Conservation (phyloP, 1,139 yeast genomes). For the Kurtzmaniella quercitrusa region DNA sequence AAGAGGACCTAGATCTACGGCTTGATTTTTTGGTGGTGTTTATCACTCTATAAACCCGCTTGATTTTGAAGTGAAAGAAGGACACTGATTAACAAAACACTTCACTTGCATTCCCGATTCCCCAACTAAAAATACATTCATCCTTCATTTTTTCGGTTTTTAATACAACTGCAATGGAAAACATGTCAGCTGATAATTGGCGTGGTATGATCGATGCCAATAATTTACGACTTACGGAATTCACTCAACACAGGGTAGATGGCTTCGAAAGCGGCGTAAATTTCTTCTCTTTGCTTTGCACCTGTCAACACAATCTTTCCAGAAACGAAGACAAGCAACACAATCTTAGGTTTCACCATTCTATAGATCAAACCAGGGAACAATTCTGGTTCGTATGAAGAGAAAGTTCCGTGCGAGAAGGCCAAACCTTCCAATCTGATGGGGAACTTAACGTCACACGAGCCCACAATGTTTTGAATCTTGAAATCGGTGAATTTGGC, state of each 20-base stretch:
- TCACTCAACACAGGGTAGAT: conserved; percentile 97
- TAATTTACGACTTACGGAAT: conserved; percentile 71
- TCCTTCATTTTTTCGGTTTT: conserved; percentile 1
- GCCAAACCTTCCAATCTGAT: conserved; percentile 97
- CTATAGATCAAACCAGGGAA: conserved; percentile 98
- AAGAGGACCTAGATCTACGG: background rate
- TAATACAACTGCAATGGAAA: background rate
- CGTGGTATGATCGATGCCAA: background rate
- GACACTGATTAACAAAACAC: conserved; percentile 3
- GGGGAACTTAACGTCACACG: conserved; percentile 96
- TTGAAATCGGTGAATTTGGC: conserved; percentile 95
- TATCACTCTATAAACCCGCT: conserved; percentile 5
- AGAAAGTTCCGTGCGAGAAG: conserved; percentile 97
- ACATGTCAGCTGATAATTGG: no score
- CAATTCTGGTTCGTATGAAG: conserved; percentile 96
- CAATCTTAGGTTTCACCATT: conserved; percentile 99
- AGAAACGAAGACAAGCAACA: conserved; percentile 87
- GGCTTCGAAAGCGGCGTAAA: conserved; percentile 96
- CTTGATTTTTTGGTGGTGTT: conserved; percentile 1
- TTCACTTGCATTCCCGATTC: conserved; percentile 4
- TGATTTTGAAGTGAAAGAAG: conserved; percentile 6
- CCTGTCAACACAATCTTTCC: conserved; percentile 98
- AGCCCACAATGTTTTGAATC: conserved; percentile 97
- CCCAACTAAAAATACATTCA: conserved; percentile 6
- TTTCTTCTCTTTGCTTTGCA: conserved; percentile 98